Evolutionary conservation across 805 yeast species (phyloP), one percentile per base, ranked within the genome.

Genomic region (Cephaloascus fragrans): DNA sequence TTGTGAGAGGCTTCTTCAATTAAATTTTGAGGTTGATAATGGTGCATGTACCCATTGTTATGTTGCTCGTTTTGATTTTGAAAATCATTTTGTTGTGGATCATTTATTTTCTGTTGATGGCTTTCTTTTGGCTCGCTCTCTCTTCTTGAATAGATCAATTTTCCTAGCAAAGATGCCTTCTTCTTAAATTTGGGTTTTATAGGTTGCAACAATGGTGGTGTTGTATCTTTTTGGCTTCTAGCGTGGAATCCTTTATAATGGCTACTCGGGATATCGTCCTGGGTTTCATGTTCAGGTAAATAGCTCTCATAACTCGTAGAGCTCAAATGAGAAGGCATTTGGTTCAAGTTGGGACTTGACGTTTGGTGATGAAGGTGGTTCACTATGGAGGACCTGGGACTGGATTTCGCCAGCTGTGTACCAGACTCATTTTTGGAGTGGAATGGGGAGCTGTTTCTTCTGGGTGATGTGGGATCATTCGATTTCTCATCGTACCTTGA

Each of bases 201-300:
- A 1, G 77, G 77, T n/a, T 64, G 71, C 18, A 56, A 45, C 35
- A 69, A 57, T 3, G 77, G 77, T 1, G 77, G 76, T 3, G 64
- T 51, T 15, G 62, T 61, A 18, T 55, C 53, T 16, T 47, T 46
- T 6, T 56, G 58, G 16, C 57, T 51, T 34, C 54, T 55, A 12
- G 59, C 56, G 44, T 67, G 73, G 50, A 67, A 65, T 4, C 73
- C 73, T 33, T 57, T 54, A 46, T 66, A 66, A 39, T 58, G 15
- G 37, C n/a, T 4, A 37, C 14, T 47, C 55, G 15, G 33, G 17
- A n/a, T 16, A 31, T 31, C 33, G 12, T 31, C 33, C 33, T 31
- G 33, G 16, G 33, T n/a, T 6, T 6, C 33, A 16, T 31, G 15
- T 14, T 31, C 33, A 6, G 17, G 15, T 16, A 9, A 16, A n/a